A percentile compares a stretch with the other conserved stretches of the same genome.
Evolutionary conservation across 2,329 filamentous ascomycete genomes (phyloP).

Genomic region (Parascedosporium putredinis): DNA sequence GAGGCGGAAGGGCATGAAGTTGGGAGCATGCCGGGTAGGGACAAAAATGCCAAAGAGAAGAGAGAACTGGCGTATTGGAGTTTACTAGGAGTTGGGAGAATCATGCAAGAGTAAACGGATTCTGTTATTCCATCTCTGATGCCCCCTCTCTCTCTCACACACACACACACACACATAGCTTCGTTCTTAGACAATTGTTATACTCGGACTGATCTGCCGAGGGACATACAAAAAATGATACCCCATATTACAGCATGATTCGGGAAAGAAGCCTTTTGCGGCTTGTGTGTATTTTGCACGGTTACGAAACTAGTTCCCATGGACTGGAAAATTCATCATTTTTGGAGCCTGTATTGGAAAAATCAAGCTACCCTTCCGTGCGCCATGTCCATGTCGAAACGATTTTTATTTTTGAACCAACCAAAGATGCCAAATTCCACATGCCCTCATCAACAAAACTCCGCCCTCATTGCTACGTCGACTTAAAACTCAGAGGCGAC

Average conservation of each 20-base stretch:
- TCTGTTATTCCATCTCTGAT: too few relatives aligned
- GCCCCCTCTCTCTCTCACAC: too few relatives aligned
- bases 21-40: constrained; percentile 39
- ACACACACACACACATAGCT: too few relatives aligned
- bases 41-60: constrained; percentile 60
- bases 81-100: constrained; percentile 77
- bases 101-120: constrained; percentile 39
- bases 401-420: constrained; percentile 24
- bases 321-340: constrained; percentile 14
- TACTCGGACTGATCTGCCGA: too few relatives aligned
- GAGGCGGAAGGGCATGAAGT: constrained; percentile 61
- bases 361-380: constrained; percentile 11
- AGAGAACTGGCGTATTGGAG: constrained; percentile 93
- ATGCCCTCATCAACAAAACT: constrained; percentile 7
- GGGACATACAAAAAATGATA: constrained; percentile 25
- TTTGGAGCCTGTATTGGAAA: constrained; percentile 11
- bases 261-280: background rate
- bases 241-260: constrained; percentile 18
- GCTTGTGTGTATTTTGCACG: background rate
- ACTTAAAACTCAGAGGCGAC: constrained; percentile 71
- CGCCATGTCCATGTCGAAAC: constrained; percentile 1
- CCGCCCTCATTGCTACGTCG: background rate
- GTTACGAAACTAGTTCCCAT: constrained; percentile 14
- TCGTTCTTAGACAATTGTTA: background rate
- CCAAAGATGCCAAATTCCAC: constrained; percentile 26